A percentile compares a stretch with the other conserved stretches of the same genome.
Conservation (phyloP, 2,329 filamentous ascomycete species). For the Penicillium sclerotigenum region DNA sequence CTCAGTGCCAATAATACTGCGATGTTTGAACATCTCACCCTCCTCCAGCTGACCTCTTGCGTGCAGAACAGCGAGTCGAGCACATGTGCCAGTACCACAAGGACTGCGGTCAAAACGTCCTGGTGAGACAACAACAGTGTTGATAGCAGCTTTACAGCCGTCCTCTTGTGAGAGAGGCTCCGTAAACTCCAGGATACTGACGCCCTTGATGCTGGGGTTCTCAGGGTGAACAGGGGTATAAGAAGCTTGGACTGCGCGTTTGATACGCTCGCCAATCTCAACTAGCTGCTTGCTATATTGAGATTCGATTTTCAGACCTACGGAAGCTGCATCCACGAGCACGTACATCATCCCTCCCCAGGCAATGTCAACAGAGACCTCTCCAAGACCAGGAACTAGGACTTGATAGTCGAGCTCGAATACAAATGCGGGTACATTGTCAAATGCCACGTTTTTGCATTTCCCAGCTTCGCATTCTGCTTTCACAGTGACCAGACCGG, state of each 20-base stretch:
- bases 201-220: slow-evolving; percentile 42
- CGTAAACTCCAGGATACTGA: slow-evolving; percentile 42
- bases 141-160: slow-evolving; percentile 31
- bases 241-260: slow-evolving; percentile 35
- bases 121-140: slow-evolving; percentile 47
- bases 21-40: slow-evolving; percentile 39
- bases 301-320: slow-evolving; percentile 38
- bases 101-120: slow-evolving; percentile 49
- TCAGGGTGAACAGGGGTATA: slow-evolving; percentile 45
- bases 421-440: slow-evolving; percentile 48
- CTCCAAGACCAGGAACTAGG: slow-evolving; percentile 43
- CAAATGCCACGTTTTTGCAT: slow-evolving; percentile 45
- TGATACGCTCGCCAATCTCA: slow-evolving; percentile 45
- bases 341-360: slow-evolving; percentile 50
- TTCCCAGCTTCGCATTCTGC: slow-evolving; percentile 46
- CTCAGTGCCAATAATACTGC: slow-evolving; percentile 45
- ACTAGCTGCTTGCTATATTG: slow-evolving; percentile 38
- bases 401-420: slow-evolving; percentile 41
- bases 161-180: slow-evolving; percentile 30
- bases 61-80: slow-evolving; percentile 46
- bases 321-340: slow-evolving; percentile 40
- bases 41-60: slow-evolving; percentile 39
- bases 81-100: slow-evolving; percentile 47
- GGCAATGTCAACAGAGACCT: slow-evolving; percentile 44
- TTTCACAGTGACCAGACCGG: slow-evolving; percentile 43